These are phyloP conservation scores for Sporothrix inflata DNA, from an alignment of 2,329 filamentous ascomycete genomes.

Conservation along the genomic window DNA sequence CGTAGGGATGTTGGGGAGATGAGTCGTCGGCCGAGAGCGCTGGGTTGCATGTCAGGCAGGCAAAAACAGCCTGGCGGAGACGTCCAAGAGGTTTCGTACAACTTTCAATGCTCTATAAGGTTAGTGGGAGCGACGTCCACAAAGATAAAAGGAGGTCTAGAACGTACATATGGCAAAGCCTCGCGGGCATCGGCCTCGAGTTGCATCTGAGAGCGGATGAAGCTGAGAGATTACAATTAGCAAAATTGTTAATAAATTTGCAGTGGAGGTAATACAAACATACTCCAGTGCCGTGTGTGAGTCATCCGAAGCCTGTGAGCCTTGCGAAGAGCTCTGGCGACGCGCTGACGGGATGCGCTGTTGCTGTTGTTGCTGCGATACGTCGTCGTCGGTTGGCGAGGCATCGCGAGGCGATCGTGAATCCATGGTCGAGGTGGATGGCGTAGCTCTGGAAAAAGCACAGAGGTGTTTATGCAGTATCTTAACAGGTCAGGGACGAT, in stretches of 20 bases:
- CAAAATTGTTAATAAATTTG: neutral
- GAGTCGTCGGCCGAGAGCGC: constrained; percentile 67
- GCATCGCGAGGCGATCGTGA: constrained; percentile 28
- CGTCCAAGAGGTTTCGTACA: constrained; percentile 91
- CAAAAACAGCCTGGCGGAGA: constrained; percentile 85
- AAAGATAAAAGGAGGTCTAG: neutral
- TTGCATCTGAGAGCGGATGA: constrained; percentile 84
- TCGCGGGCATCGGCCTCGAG: constrained; percentile 95
- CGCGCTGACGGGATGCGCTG: constrained; percentile 43
- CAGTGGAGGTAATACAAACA: neutral
- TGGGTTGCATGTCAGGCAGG: constrained; percentile 92
- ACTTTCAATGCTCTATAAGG: constrained; percentile 78
- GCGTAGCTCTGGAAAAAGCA: neutral
- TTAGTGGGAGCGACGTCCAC: constrained; percentile 24
- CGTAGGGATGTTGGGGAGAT: constrained; percentile 48
- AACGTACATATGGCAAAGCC: constrained; percentile 82
- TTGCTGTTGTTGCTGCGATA: constrained; percentile 42
- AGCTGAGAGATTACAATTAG: constrained; percentile 54
- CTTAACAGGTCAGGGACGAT: neutral
- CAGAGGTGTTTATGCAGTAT: neutral
- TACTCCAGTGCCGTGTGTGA: constrained; percentile 77
- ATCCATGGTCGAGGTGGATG: constrained; percentile 20
- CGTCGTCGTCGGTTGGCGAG: constrained; percentile 48
- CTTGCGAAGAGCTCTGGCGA: constrained; percentile 63
- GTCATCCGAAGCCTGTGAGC: constrained; percentile 62